These are phyloP conservation scores for Posidonia oceanica DNA, from an alignment of 116 monocot genomes.

Conservation along the genomic window DNA sequence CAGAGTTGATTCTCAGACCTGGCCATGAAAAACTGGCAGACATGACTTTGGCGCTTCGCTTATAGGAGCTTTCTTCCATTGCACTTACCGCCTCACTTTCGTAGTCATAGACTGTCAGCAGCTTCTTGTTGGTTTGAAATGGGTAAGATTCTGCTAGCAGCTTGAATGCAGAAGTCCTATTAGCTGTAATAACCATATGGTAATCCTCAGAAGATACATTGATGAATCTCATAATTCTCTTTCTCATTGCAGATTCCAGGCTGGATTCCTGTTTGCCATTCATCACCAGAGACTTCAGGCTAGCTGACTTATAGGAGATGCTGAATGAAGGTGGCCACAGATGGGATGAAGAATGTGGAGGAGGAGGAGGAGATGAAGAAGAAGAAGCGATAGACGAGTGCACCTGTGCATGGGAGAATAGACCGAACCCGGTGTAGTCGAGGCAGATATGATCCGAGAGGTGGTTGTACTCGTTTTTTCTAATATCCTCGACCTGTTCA, in stretches of 20 bases:
- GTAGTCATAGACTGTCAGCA: constrained; percentile 94
- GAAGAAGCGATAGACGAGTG: constrained; percentile 4
- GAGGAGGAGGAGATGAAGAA: background rate
- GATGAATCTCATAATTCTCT: constrained; percentile 76
- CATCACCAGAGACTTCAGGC: constrained; percentile 68
- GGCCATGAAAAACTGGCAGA: constrained; percentile 79
- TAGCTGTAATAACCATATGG: constrained; percentile 64
- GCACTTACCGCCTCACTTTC: constrained; percentile 85
- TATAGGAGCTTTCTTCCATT: constrained; percentile 75
- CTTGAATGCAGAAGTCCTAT: constrained; percentile 76
- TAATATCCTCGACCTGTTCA: constrained; percentile 44
- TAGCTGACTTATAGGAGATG: constrained; percentile 71
- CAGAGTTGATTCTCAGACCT: constrained; percentile 45
- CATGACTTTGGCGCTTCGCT: constrained; percentile 54
- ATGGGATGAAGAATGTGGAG: constrained; percentile 16
- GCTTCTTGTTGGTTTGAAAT: constrained; percentile 83
- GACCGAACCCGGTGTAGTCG: constrained; percentile 93
- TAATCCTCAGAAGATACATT: constrained; percentile 90
- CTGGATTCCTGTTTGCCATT: constrained; percentile 72
- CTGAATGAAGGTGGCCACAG: constrained; percentile 58
- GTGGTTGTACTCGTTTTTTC: constrained; percentile 64
- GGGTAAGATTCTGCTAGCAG: constrained; percentile 84
- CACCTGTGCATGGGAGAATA: constrained; percentile 71
- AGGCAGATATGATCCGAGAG: constrained; percentile 84
- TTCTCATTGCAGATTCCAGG: constrained; percentile 65